phyloP scores from a whole-genome alignment of 257 asterid genomes.

The Solanum infundibuliforme region DNA sequence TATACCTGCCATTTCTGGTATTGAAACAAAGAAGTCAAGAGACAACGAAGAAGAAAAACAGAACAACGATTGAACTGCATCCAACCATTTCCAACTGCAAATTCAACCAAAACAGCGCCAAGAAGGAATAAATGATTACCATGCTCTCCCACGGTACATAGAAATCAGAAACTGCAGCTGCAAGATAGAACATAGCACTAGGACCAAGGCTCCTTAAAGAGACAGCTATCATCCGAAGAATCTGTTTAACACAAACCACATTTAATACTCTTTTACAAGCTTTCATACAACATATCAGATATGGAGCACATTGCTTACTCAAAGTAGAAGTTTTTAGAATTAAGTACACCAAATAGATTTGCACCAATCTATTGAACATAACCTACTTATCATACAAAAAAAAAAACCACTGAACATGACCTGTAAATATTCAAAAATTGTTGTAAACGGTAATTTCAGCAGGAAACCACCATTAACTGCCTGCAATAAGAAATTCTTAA shows the following conservation, averaged over 20 bases:
- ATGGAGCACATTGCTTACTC: neutral
- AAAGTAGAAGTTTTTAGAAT: neutral
- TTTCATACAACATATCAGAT: neutral
- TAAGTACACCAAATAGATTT: neutral
- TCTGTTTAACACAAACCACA: constrained; percentile 29
- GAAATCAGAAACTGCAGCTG: constrained; percentile 97
- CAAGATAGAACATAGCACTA: constrained; percentile 74
- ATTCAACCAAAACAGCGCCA: neutral
- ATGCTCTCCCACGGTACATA: constrained; percentile 96
- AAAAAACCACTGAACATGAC: constrained; percentile 10
- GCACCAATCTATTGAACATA: neutral
- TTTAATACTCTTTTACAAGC: neutral
- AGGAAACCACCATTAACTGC: constrained; percentile 47
- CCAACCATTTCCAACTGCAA: neutral
- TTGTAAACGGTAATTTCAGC: constrained; percentile 80
- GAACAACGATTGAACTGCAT: neutral
- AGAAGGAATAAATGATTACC: constrained; percentile 33
- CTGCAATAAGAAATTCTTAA: constrained; percentile 27
- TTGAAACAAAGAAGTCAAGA: neutral
- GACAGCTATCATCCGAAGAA: constrained; percentile 51
- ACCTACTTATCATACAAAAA: neutral
- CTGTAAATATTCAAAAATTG: constrained; percentile 94
- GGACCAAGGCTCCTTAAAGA: constrained; percentile 55
- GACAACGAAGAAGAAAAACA: neutral
- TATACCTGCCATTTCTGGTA: neutral